A percentile compares a stretch with the other conserved stretches of the same genome.
phyloP scores from a whole-genome alignment of 2,329 filamentous ascomycete species.

The Gyromitra esculenta region DNA sequence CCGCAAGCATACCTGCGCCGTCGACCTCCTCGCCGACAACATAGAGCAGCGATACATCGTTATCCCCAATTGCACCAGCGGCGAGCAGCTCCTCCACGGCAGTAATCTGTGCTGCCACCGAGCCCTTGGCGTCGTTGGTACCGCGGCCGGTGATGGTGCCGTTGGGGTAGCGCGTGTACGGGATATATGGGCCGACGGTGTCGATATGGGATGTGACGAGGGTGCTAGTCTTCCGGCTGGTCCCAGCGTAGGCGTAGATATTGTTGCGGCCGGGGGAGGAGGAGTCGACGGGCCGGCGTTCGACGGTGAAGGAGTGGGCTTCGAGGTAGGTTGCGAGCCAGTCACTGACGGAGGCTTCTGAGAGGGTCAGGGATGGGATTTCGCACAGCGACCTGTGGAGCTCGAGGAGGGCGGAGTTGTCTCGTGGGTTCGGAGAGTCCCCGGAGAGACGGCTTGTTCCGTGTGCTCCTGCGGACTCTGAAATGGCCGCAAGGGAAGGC shows the following conservation, averaged over 20 bases:
- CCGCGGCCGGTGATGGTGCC: conserved; percentile 75
- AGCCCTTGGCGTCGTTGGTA: conserved; percentile 76
- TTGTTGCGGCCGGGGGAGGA: conserved; percentile 69
- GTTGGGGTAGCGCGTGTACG: conserved; percentile 65
- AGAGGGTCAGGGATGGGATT: conserved; percentile 74
- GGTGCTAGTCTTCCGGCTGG: conserved; percentile 67
- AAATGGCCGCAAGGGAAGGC: conserved; percentile 12
- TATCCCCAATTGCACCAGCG: conserved; percentile 60
- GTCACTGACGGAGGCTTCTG: conserved; percentile 73
- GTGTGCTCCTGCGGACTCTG: not conserved
- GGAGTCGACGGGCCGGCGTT: conserved; percentile 62
- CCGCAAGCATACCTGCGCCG: conserved; percentile 79
- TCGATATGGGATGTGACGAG: conserved; percentile 84
- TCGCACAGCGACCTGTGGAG: conserved; percentile 81
- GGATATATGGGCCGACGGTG: conserved; percentile 75
- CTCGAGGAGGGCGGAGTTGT: conserved; percentile 66
- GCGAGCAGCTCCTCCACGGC: conserved; percentile 69
- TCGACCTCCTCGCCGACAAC: conserved; percentile 83
- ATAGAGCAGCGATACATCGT: conserved; percentile 70
- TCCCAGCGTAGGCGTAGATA: conserved; percentile 72
- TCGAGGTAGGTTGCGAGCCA: conserved; percentile 75
- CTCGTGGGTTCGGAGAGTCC: not conserved
- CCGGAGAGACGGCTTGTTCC: not conserved
- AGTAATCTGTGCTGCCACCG: conserved; percentile 76
- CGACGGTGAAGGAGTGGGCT: conserved; percentile 69